Evolutionary conservation across 257 asterid species (phyloP), one percentile per base, ranked within the genome.

Genomic region (Ophiorrhiza pumila): DNA sequence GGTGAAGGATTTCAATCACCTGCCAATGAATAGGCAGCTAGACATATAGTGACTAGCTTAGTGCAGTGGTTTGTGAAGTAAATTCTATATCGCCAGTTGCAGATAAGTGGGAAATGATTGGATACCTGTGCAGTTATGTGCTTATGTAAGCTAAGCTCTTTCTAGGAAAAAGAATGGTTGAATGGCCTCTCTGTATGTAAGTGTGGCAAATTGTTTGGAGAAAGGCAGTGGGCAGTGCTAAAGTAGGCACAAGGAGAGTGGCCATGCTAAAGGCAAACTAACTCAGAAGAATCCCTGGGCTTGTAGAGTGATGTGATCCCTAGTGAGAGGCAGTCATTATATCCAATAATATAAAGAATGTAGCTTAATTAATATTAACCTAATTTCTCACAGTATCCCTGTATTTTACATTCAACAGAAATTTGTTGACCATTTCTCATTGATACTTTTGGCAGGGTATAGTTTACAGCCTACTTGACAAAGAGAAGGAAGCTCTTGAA

Each of bases 391-490:
- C 37, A 0, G 0, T 12, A 4, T 13, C 34, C 8, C 46, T 27
- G 4, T 69, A 32, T 25, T 12, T 29, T 55, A 31, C 29, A 0
- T 45, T 5, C 50, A 41, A 11, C 9, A 12, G 5, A 2, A 35
- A 49, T 35, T 74, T 31, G 7, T 37, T 57, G 73, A 49, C 22
- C 25, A 35, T 18, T 55, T 34, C 10, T 39, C 22, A 42, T 29
- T 64, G 61, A 25, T 66, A 67, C 15, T 77, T 69, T 66, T 75
- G 58, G 63, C 89, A 93, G 98, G 98, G 96, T 55, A 89, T 93
- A 32, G 86, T 87, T 67, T 91, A 88, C 89, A 87, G 96, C 74
- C 81, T 93, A 63, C 79, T 93, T 60, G 96, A 85, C 75, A 88
- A 83, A 79, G 85, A 75, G 79, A 74, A 83, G 84, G 91, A 89